Conservation (phyloP, 176 grass and related monocot species). For the Eleusine indica region DNA sequence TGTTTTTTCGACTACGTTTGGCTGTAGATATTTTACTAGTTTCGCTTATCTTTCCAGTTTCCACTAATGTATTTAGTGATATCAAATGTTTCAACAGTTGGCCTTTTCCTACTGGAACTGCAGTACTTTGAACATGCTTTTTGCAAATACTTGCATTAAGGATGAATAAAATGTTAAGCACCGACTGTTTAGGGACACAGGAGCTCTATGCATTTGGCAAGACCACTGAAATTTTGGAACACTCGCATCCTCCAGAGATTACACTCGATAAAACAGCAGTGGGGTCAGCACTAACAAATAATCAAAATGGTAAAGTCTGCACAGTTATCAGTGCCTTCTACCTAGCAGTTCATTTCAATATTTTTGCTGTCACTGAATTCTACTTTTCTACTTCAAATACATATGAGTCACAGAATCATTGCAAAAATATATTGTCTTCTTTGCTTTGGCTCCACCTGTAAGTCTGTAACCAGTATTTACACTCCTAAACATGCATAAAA, state of each 20-base stretch:
- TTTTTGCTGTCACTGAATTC: background rate
- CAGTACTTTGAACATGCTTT: slow-evolving; percentile 62
- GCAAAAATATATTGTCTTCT: too few species aligned
- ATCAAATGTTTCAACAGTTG: slow-evolving; percentile 73
- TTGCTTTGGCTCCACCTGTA: too few species aligned
- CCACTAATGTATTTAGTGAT: slow-evolving; percentile 56
- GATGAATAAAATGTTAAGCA: slow-evolving; percentile 72
- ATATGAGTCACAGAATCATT: background rate
- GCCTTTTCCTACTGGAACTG: slow-evolving; percentile 68
- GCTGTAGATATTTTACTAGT: slow-evolving; percentile 30
- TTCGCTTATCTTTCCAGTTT: slow-evolving; percentile 27
- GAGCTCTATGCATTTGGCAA: slow-evolving; percentile 52
- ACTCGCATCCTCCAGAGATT: slow-evolving; percentile 33
- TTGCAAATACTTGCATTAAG: slow-evolving; percentile 74
- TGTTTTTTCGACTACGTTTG: slow-evolving; percentile 25
- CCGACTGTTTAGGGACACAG: slow-evolving; percentile 58
- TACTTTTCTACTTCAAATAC: slow-evolving; percentile 19
- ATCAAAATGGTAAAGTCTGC: slow-evolving; percentile 60
- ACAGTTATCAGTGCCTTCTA: slow-evolving; percentile 12
- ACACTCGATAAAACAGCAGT: slow-evolving; percentile 33
- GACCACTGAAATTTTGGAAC: slow-evolving; percentile 50
- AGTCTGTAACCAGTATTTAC: too few species aligned
- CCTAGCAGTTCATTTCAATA: background rate
- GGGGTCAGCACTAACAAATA: slow-evolving; percentile 36
- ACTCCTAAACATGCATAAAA: background rate